Evolutionary conservation across 768 basidiomycete species (phyloP).

Genomic region (Asterophora lycoperdoides): DNA sequence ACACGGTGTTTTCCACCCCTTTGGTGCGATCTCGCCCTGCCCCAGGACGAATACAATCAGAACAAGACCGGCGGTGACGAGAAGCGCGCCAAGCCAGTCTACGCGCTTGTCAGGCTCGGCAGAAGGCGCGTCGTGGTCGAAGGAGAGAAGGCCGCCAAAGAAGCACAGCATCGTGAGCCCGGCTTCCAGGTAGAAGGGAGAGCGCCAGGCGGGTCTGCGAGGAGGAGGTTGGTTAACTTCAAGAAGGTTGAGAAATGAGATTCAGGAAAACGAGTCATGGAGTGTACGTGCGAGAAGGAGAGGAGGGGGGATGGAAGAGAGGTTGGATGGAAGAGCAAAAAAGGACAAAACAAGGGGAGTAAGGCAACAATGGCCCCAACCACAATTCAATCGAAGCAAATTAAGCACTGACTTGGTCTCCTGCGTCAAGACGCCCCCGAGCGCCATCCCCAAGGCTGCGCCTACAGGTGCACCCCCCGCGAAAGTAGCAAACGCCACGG

Average conservation of each 20-base stretch:
- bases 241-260: no score
- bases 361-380: no score
- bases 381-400: background rate
- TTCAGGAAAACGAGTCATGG: no score
- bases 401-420: conserved; percentile 32
- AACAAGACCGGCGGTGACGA: conserved; percentile 60
- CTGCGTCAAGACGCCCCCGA: conserved; percentile 74
- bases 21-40: conserved; percentile 51
- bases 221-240: no score
- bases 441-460: conserved; percentile 58
- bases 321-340: no score
- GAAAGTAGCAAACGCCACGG: conserved; percentile 79
- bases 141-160: conserved; percentile 49
- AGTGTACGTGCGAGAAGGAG: no score
- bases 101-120: conserved; percentile 42
- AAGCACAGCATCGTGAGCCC: conserved; percentile 52
- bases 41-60: conserved; percentile 68
- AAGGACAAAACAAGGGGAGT: no score
- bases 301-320: no score
- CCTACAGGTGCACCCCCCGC: conserved; percentile 84
- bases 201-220: conserved; percentile 53
- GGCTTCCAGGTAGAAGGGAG: conserved; percentile 52
- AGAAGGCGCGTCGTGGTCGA: conserved; percentile 55
- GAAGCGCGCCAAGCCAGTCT: conserved; percentile 70
- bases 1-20: conserved; percentile 51